Percentiles rank a stretch among this genome's conserved stretches.
Conservation (phyloP, 2,329 filamentous ascomycete species). For the Diaporthe destruens region DNA sequence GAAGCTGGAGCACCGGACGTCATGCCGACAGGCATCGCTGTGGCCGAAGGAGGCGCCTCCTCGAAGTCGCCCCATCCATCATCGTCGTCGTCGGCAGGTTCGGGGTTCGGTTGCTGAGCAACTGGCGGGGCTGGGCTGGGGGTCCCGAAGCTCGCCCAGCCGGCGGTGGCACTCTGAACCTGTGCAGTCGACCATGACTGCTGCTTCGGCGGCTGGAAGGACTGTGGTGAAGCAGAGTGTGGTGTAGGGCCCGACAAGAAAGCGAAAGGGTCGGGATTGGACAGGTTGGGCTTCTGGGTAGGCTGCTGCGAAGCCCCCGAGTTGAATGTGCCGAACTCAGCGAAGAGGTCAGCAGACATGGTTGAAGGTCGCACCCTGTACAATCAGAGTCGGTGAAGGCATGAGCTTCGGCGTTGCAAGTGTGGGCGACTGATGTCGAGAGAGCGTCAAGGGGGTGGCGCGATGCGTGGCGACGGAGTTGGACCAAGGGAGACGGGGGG, state of each 20-base stretch:
- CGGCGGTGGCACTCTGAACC: constrained; percentile 41
- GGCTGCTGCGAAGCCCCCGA: constrained; percentile 49
- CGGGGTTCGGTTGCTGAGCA: constrained; percentile 35
- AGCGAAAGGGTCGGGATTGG: constrained; percentile 50
- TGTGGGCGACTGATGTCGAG: constrained; percentile 1
- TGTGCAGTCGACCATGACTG: constrained; percentile 47
- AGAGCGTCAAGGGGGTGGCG: constrained; percentile 5
- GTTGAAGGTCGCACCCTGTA: constrained; percentile 36
- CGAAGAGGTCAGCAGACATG: constrained; percentile 77
- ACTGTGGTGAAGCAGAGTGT: constrained; percentile 35
- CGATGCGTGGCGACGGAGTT: not conserved
- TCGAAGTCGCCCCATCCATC: constrained; percentile 79
- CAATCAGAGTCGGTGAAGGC: constrained; percentile 13
- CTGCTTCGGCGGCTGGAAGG: constrained; percentile 38
- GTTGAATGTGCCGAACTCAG: constrained; percentile 69
- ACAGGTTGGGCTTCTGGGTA: constrained; percentile 37
- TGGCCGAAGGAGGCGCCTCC: constrained; percentile 57
- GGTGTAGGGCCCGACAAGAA: constrained; percentile 46
- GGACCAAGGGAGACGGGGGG: constrained; percentile 4
- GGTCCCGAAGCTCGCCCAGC: constrained; percentile 44
- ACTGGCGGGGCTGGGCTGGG: not conserved
- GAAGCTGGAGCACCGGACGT: constrained; percentile 27
- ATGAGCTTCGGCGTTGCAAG: constrained; percentile 27
- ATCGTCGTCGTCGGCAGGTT: constrained; percentile 64
- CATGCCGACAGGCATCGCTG: constrained; percentile 13